phyloP scores from a whole-genome alignment of 352 stramenopile species.

The Phytopythium delawarense region DNA sequence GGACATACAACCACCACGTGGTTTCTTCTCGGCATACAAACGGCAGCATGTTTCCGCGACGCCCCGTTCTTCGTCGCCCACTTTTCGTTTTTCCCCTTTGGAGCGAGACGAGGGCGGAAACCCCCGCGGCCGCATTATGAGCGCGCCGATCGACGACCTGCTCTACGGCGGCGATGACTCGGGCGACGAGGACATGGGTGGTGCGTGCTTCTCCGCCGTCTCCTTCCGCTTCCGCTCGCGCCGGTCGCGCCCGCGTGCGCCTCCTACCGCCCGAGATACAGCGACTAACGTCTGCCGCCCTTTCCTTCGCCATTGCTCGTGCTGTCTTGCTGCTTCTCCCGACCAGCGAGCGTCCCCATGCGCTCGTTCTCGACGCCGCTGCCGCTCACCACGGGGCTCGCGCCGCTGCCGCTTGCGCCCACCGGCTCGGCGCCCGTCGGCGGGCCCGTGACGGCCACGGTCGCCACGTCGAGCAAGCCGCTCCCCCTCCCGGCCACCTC shows the following conservation, averaged over 20 bases:
- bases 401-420: slow-evolving; percentile 7
- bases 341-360: slow-evolving; percentile 23
- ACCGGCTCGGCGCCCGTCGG: slow-evolving; percentile 1
- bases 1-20: too few species aligned
- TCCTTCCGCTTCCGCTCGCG: neutral
- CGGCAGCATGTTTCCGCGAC: neutral
- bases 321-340: neutral
- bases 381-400: slow-evolving; percentile 15
- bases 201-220: slow-evolving; percentile 26
- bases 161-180: slow-evolving; percentile 81
- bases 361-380: slow-evolving; percentile 29
- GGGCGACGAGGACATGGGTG: slow-evolving; percentile 67
- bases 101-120: slow-evolving; percentile 4
- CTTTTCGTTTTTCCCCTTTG: slow-evolving; percentile 7
- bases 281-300: neutral
- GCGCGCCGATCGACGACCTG: slow-evolving; percentile 80
- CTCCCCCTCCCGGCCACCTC: slow-evolving; percentile 7
- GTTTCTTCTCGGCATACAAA: neutral
- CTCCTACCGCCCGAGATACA: neutral
- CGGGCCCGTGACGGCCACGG: neutral
- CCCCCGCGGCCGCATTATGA: slow-evolving; percentile 36
- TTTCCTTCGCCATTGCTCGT: slow-evolving; percentile 4
- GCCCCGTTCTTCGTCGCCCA: neutral
- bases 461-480: slow-evolving; percentile 12
- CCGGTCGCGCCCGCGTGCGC: neutral